Percentiles rank a stretch among this genome's conserved stretches.
Conservation (phyloP, 129 eudicot species). For the Lactuca sativa region DNA sequence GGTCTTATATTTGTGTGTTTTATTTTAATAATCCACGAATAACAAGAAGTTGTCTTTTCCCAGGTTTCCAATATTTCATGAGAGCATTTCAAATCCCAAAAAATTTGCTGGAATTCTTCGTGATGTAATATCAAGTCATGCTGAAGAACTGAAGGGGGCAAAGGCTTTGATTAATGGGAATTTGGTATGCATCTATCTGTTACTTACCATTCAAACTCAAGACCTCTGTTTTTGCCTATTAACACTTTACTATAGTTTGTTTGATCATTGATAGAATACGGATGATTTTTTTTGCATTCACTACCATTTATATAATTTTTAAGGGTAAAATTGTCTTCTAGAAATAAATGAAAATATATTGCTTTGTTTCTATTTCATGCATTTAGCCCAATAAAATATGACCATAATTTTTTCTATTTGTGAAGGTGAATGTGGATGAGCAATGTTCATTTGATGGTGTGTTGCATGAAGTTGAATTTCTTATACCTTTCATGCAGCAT, state of each 20-base stretch:
- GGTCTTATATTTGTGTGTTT: neutral
- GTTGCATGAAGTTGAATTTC: slow-evolving; percentile 84
- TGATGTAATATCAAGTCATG: slow-evolving; percentile 60
- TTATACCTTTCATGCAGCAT: slow-evolving; percentile 63
- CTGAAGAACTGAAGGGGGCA: slow-evolving; percentile 66
- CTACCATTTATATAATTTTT: neutral
- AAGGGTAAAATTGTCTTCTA: neutral
- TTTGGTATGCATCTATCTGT: slow-evolving; percentile 48
- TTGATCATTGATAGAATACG: neutral
- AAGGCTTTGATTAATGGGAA: slow-evolving; percentile 78
- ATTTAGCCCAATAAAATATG: too few species aligned
- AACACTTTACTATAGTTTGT: neutral
- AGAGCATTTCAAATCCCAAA: slow-evolving; percentile 40
- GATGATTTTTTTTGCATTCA: neutral
- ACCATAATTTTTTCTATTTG: neutral
- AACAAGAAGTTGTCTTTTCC: slow-evolving; percentile 11
- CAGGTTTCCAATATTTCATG: slow-evolving; percentile 71
- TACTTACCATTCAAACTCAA: slow-evolving; percentile 4
- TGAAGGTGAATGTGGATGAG: slow-evolving; percentile 60
- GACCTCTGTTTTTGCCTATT: neutral
- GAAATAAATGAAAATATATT: too few species aligned
- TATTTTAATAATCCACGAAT: neutral
- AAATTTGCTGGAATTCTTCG: slow-evolving; percentile 63
- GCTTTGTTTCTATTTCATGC: neutral
- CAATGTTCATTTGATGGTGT: slow-evolving; percentile 42